A percentile compares a stretch with the other conserved stretches of the same genome.
These are phyloP conservation scores for Garcia nutans DNA, from an alignment of 345 rosid species.

Conservation along the genomic window DNA sequence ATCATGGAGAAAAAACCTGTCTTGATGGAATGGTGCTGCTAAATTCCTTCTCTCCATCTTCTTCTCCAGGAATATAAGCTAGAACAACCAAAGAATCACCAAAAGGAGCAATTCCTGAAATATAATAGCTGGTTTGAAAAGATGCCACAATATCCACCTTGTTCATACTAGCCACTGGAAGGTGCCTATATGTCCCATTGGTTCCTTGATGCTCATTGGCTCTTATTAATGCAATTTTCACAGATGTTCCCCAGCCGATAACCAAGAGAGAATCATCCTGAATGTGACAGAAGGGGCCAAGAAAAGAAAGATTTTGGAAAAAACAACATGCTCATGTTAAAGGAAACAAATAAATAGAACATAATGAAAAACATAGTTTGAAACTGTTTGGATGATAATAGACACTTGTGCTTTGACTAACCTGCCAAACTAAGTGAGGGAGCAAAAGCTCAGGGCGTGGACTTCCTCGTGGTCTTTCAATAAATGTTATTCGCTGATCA, in stretches of 20 bases:
- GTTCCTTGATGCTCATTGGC: conserved; percentile 51
- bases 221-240: conserved; percentile 89
- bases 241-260: conserved; percentile 96
- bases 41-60: conserved; percentile 76
- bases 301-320: conserved; percentile 7
- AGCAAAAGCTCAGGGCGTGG: conserved; percentile 88
- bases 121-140: conserved; percentile 93
- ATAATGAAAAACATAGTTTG: not conserved
- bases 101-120: conserved; percentile 99
- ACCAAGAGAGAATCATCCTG: conserved; percentile 91
- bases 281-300: conserved; percentile 20
- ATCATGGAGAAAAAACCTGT: conserved; percentile 51
- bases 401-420: conserved; percentile 27
- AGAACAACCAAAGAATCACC: conserved; percentile 97
- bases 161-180: conserved; percentile 57
- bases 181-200: conserved; percentile 62
- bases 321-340: conserved; percentile 13
- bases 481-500: conserved; percentile 89
- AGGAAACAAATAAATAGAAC: not conserved
- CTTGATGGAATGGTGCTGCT: conserved; percentile 64
- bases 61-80: conserved; percentile 86
- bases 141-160: conserved; percentile 97
- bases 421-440: conserved; percentile 99
- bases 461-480: conserved; percentile 89
- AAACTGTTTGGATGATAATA: not conserved